phyloP scores from a whole-genome alignment of 2,329 filamentous ascomycete genomes.

The Dryadomyces sulphureus region DNA sequence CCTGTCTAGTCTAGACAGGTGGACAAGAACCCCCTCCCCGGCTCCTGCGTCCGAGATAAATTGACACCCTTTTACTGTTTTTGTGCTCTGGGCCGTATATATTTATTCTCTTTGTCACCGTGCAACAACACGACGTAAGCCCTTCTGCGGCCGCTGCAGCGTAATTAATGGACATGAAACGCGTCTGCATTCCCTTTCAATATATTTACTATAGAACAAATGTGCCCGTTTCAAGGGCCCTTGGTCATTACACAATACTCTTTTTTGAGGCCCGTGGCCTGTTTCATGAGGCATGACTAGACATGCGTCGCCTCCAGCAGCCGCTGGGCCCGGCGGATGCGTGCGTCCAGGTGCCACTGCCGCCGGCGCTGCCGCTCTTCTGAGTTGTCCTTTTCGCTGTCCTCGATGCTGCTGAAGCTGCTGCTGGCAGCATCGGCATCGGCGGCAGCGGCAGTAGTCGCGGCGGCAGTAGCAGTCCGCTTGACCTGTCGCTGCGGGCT shows the following conservation, averaged over 20 bases:
- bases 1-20: background rate
- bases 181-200: too few species aligned
- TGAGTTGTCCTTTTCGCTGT: background rate
- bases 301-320: constrained; percentile 17
- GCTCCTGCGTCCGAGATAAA: background rate
- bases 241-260: too few species aligned
- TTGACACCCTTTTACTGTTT: background rate
- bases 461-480: background rate
- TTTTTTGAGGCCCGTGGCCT: too few species aligned
- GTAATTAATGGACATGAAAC: too few species aligned
- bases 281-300: too few species aligned
- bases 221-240: too few species aligned
- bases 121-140: too few species aligned
- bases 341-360: constrained; percentile 21
- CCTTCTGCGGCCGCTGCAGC: too few species aligned
- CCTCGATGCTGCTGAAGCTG: background rate
- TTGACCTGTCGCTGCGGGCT: too few species aligned
- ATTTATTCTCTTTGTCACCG: background rate
- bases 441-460: background rate
- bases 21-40: background rate
- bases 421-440: background rate
- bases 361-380: constrained; percentile 11
- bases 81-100: background rate
- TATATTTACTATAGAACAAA: too few species aligned
- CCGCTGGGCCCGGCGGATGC: constrained; percentile 24